Conservation (phyloP, 108 stramenopile genomes). For the Aurantiochytrium sp. region DNA sequence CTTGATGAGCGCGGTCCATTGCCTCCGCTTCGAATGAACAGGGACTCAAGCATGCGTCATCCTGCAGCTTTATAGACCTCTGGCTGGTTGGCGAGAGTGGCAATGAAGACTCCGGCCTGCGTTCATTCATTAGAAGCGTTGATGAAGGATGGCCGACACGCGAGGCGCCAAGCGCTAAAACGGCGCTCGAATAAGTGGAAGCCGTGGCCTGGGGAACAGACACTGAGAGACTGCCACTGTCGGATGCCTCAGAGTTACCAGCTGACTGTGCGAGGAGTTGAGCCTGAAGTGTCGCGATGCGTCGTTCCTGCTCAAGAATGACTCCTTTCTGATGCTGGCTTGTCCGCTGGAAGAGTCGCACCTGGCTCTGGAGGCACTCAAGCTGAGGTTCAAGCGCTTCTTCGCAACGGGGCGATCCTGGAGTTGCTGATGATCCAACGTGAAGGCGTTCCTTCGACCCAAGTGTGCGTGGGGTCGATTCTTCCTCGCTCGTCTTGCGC, state of each 20-base stretch:
- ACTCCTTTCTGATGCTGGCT: background rate
- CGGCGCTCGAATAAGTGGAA: too few relatives aligned
- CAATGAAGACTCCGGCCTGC: too few relatives aligned
- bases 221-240: too few relatives aligned
- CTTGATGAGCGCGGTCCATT: background rate
- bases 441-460: background rate
- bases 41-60: background rate
- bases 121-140: too few relatives aligned
- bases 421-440: background rate
- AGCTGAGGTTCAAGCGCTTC: background rate
- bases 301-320: background rate
- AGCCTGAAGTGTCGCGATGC: background rate
- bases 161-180: too few relatives aligned
- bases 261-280: background rate
- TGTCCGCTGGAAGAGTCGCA: background rate
- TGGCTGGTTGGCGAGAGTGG: too few relatives aligned
- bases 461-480: too few relatives aligned
- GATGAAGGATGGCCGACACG: too few relatives aligned
- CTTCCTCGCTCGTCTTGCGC: too few relatives aligned
- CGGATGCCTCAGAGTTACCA: too few relatives aligned
- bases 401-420: background rate
- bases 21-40: background rate
- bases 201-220: too few relatives aligned
- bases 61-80: too few relatives aligned
- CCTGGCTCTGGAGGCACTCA: background rate